A percentile compares a stretch with the other conserved stretches of the same genome.
Evolutionary conservation across 345 rosid species (phyloP).

Genomic region (Brassica cretica): DNA sequence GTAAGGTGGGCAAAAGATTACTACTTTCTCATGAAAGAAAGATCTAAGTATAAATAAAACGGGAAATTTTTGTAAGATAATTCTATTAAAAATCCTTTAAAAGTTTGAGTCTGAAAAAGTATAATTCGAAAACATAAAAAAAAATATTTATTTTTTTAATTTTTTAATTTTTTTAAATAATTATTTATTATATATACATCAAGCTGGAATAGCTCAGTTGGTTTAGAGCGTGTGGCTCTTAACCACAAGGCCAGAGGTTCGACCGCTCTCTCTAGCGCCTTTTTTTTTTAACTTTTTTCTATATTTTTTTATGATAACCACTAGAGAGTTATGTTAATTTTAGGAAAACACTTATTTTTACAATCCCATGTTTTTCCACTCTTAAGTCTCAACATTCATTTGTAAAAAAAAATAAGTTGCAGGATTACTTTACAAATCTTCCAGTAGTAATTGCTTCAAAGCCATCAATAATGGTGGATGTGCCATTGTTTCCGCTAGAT

Average conservation of each 20-base stretch:
- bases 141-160: too few relatives aligned
- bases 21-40: too few relatives aligned
- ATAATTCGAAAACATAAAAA: too few relatives aligned
- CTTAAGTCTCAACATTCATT: too few relatives aligned
- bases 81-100: too few relatives aligned
- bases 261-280: slow-evolving; percentile 68
- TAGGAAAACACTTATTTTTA: too few relatives aligned
- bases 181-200: not conserved
- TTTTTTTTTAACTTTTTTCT: not conserved
- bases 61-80: too few relatives aligned
- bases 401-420: slow-evolving; percentile 31
- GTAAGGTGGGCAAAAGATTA: too few relatives aligned
- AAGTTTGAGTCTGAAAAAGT: too few relatives aligned
- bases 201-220: slow-evolving; percentile 93
- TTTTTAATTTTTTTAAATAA: too few relatives aligned
- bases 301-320: not conserved
- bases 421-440: slow-evolving; percentile 45
- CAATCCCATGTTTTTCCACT: too few relatives aligned
- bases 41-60: too few relatives aligned
- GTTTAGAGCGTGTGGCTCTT: slow-evolving; percentile 94
- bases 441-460: slow-evolving; percentile 36
- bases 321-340: not conserved
- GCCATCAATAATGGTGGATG: slow-evolving; percentile 38
- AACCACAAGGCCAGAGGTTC: slow-evolving; percentile 98
- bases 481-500: slow-evolving; percentile 36